Percentiles rank a stretch among this genome's conserved stretches.
Evolutionary conservation across 2,329 filamentous ascomycete species (phyloP).

Genomic region (Ophiostoma novo-ulmi): DNA sequence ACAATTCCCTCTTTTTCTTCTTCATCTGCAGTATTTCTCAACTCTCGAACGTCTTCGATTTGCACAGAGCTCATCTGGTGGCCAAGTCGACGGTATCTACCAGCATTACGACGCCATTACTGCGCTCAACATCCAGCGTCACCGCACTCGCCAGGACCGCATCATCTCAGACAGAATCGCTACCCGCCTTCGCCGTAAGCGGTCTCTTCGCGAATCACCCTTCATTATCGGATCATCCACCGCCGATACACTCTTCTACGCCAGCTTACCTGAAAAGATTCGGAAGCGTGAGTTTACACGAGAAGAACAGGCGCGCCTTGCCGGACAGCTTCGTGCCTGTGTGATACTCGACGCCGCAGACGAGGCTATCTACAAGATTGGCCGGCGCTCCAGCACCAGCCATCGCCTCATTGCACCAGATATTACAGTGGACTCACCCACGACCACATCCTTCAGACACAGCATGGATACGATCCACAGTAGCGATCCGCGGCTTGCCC

Average conservation of each 20-base stretch:
- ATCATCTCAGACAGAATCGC: constrained; percentile 33
- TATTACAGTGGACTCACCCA: constrained; percentile 27
- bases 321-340: constrained; percentile 43
- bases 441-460: constrained; percentile 19
- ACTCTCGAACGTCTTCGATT: constrained; percentile 65
- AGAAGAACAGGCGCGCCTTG: constrained; percentile 63
- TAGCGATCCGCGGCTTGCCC: constrained; percentile 14
- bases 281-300: constrained; percentile 63
- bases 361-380: constrained; percentile 50
- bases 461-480: constrained; percentile 25
- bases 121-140: constrained; percentile 31
- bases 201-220: constrained; percentile 32
- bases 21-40: constrained; percentile 60
- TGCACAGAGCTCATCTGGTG: constrained; percentile 41
- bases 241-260: constrained; percentile 62
- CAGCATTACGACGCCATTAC: constrained; percentile 37
- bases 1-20: constrained; percentile 18
- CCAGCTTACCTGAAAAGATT: constrained; percentile 66
- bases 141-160: constrained; percentile 32
- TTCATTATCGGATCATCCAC: constrained; percentile 7
- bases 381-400: constrained; percentile 36
- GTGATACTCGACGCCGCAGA: constrained; percentile 43
- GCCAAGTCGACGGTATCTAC: constrained; percentile 35
- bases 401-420: constrained; percentile 32
- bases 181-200: constrained; percentile 32